Evolutionary conservation across 2,329 filamentous ascomycete genomes (phyloP).

Genomic region (Scortechinia acanthostroma): DNA sequence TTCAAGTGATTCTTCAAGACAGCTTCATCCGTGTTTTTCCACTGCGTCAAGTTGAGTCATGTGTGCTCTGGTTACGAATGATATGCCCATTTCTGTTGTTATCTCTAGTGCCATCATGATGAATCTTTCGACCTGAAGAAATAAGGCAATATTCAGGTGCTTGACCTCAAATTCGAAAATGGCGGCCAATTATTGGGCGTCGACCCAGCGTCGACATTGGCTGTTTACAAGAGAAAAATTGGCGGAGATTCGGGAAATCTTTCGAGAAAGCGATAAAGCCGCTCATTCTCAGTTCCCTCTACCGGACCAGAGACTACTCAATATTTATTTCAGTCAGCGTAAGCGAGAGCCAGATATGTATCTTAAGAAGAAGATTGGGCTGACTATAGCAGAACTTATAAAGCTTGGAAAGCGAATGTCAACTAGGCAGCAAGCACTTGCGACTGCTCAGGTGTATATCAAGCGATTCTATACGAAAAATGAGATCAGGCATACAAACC

Average conservation of each 20-base stretch:
- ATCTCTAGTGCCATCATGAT: too few species aligned
- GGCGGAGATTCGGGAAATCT: constrained; percentile 39
- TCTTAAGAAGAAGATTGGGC: too few species aligned
- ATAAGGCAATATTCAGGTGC: too few species aligned
- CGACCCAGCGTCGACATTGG: constrained; percentile 60
- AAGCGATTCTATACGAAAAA: constrained; percentile 61
- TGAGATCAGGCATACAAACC: constrained; percentile 58
- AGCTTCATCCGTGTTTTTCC: too few species aligned
- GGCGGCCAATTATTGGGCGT: constrained; percentile 66
- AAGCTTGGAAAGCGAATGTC: constrained; percentile 55
- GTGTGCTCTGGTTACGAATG: too few species aligned
- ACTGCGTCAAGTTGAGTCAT: too few species aligned
- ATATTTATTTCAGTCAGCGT: constrained; percentile 60
- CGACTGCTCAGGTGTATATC: constrained; percentile 62
- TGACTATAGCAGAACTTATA: constrained; percentile 42
- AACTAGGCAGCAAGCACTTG: constrained; percentile 57
- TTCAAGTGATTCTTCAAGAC: too few species aligned
- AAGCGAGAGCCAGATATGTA: too few species aligned
- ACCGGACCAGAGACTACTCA: constrained; percentile 52
- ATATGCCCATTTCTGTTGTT: too few species aligned
- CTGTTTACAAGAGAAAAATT: constrained; percentile 55
- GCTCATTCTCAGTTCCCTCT: constrained; percentile 48
- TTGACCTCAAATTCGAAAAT: too few species aligned
- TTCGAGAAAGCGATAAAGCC: constrained; percentile 43
- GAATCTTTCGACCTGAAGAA: too few species aligned